phyloP scores from a whole-genome alignment of 148 eudicot species.

The Nepenthes gracilis region DNA sequence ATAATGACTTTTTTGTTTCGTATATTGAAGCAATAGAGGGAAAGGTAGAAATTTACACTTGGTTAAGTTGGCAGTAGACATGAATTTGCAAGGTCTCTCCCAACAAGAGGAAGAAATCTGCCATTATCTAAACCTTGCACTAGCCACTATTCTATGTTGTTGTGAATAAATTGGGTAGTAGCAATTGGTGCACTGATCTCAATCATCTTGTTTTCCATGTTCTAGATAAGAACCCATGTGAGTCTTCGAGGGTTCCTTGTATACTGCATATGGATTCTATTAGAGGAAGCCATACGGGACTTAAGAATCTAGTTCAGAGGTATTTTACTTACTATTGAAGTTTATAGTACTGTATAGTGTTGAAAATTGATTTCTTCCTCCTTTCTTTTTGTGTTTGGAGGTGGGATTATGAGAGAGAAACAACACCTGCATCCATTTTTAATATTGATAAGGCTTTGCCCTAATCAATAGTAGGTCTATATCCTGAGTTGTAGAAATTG shows the following conservation, averaged over 20 bases:
- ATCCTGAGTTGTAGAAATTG: too few species aligned
- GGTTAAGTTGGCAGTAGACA: too few species aligned
- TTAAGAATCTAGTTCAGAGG: conserved; percentile 80
- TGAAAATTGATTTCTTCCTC: not conserved
- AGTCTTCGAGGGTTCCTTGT: conserved; percentile 63
- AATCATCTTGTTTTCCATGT: conserved; percentile 4
- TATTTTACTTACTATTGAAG: conserved; percentile 10
- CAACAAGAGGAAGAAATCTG: too few species aligned
- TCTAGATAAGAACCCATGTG: conserved; percentile 35
- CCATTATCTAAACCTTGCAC: too few species aligned
- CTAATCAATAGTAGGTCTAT: too few species aligned
- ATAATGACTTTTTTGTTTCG: not conserved
- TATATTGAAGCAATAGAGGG: too few species aligned
- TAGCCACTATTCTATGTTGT: not conserved
- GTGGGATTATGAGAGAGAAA: too few species aligned
- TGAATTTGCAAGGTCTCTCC: too few species aligned
- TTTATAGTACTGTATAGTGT: not conserved
- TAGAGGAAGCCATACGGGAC: conserved; percentile 73
- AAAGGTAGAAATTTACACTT: too few species aligned
- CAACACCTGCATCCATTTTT: too few species aligned
- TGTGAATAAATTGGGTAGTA: conserved; percentile 1
- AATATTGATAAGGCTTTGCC: too few species aligned
- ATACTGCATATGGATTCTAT: conserved; percentile 96
- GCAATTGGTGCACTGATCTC: not conserved
- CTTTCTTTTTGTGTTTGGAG: not conserved